phyloP scores from a whole-genome alignment of 768 basidiomycete species.

The Erythrobasidium yunnanense region DNA sequence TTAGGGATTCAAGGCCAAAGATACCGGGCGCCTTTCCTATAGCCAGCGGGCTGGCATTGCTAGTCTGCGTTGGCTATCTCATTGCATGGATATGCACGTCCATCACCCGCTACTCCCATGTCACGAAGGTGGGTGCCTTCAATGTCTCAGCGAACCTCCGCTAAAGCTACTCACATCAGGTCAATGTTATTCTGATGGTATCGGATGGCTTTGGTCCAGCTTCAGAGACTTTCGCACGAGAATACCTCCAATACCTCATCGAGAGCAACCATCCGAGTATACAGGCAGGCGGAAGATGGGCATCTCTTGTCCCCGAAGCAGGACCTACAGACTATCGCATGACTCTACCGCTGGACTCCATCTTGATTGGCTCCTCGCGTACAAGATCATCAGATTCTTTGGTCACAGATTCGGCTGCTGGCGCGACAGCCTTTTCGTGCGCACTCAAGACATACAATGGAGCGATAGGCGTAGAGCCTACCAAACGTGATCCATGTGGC shows the following conservation, averaged over 20 bases:
- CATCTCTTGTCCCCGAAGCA: constrained; percentile 7
- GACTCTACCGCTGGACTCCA: constrained; percentile 33
- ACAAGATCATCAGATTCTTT: constrained; percentile 24
- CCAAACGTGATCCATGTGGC: constrained; percentile 28
- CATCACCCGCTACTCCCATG: constrained; percentile 5
- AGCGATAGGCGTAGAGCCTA: constrained; percentile 32
- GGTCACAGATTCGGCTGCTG: constrained; percentile 39
- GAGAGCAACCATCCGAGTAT: background rate
- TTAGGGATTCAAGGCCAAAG: background rate
- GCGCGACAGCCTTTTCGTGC: constrained; percentile 38
- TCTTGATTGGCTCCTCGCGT: constrained; percentile 36
- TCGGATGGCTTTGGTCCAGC: constrained; percentile 29
- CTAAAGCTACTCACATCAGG: background rate
- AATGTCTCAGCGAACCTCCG: background rate
- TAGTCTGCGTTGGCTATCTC: constrained; percentile 5
- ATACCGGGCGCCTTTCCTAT: background rate
- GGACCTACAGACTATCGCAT: constrained; percentile 10
- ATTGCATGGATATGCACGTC: background rate
- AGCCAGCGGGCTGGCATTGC: background rate
- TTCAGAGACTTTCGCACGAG: constrained; percentile 23
- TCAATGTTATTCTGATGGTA: constrained; percentile 31
- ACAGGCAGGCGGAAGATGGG: constrained; percentile 21
- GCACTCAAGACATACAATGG: constrained; percentile 39
- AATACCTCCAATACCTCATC: constrained; percentile 27
- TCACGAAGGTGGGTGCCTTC: background rate